Evolutionary conservation across 177 flowering plant genomes (phyloP), one percentile per base, ranked within the genome.

Genomic region (Viscum album): DNA sequence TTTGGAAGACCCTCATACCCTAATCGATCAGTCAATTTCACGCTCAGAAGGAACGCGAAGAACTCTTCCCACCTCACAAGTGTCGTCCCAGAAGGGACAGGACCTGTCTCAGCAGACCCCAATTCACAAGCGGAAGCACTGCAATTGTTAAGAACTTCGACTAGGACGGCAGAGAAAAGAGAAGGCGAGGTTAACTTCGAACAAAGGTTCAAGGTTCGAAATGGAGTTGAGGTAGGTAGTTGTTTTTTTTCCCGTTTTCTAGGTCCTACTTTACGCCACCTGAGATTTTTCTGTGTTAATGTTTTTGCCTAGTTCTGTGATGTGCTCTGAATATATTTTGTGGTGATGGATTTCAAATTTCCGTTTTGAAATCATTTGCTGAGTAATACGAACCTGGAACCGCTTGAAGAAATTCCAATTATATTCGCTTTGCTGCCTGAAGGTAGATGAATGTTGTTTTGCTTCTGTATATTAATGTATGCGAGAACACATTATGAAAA

Each of bases 221-320:
- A 85, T 71, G 89, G 89, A 59, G 81, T 72, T 66, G 87, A 85
- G 85, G 86, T 85, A 1, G 1, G 73, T 72, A 29, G 54, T 62
- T 34, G 34, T 31, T 13, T 35, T 12, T 34, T 21, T n/a, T n/a
- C n/a, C n/a, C n/a, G n/a, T n/a, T n/a, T 39, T 71, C n/a, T n/a
- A n/a, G n/a, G n/a, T n/a, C n/a, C n/a, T n/a, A n/a, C n/a, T n/a
- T n/a, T n/a, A n/a, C n/a, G n/a, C n/a, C n/a, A n/a, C n/a, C n/a
- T n/a, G n/a, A n/a, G n/a, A n/a, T n/a, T n/a, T n/a, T n/a, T n/a
- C n/a, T n/a, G n/a, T n/a, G n/a, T n/a, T n/a, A n/a, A n/a, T 47
- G 68, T 70, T 33, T 35, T 36, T 33, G 68, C 62, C 26, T 43
- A 52, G 19, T 16, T 16, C 26, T 43, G 47, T 13, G 47, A 12